Base-by-base conservation (phyloP, 2,329 filamentous ascomycete genomes). In the Ophiocordyceps camponoti-leonardi region DNA sequence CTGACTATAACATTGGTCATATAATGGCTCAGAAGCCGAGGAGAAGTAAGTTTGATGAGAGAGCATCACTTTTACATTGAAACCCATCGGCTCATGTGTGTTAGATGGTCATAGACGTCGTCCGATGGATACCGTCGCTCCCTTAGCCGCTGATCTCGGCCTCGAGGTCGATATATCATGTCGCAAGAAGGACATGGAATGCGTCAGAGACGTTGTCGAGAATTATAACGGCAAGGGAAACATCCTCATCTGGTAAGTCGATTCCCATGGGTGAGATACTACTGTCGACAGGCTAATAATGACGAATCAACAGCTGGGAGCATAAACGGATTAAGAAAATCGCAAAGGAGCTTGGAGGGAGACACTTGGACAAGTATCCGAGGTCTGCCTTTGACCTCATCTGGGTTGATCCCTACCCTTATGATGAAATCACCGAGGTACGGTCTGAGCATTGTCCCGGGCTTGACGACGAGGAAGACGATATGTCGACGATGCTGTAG, bases 11-110 rank as follows among this genome's bases (percentile, higher is more conserved):
- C 45, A 77, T 80, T 49, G 69, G 65, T 2, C 62, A 76, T 49
- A 76, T 81, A 47, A 67, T 81, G 60, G 75, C 75, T 0, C 62
- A 76, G 55, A 64, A 60, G 5, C 72, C 71, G 22, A 69, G 77
- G 57, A 57, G 58, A 2, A 56, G 68, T 72, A 49, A 45, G 55
- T 45, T 4, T 8, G 23, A 26, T 26, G 23, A 26, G 23, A 26
- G 8, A 8, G 23, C 18, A 22, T 22, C 19, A 23, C 19, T 14
- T 2, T 16, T 6, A 40, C n/a, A 13, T 16, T 22, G 14, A 16
- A 4, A 2, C 16, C 19, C 14, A 22, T 19, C 14, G 10, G 13
- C 6, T 6, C n/a, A 10, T 1, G 18, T 3, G 1, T n/a, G 1
- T 16, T 42, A 69, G 74, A 66, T 51, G 75, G 75, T 44, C 64